Evolutionary conservation across 78 protist species (phyloP).

Genomic region (Acrasis kona): DNA sequence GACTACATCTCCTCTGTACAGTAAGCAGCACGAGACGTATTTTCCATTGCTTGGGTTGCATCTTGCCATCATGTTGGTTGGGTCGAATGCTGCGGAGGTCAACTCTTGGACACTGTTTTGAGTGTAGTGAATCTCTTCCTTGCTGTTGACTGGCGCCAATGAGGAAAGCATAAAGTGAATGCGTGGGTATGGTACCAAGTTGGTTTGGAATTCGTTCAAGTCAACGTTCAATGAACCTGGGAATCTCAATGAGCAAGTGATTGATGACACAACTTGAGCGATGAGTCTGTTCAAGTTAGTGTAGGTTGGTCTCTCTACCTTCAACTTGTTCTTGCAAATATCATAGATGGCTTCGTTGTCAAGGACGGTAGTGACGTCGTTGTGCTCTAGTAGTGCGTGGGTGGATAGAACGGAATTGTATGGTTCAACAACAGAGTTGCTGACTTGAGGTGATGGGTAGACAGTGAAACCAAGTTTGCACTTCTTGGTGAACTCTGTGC

Average conservation of each 20-base stretch:
- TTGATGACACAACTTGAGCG: slow-evolving; percentile 76
- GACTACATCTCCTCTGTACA: slow-evolving; percentile 85
- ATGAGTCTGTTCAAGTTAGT: slow-evolving; percentile 71
- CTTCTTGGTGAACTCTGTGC: slow-evolving; percentile 77
- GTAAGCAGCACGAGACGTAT: slow-evolving; percentile 87
- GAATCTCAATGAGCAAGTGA: slow-evolving; percentile 88
- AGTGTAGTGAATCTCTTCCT: slow-evolving; percentile 82
- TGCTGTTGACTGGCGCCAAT: slow-evolving; percentile 72
- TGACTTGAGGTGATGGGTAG: slow-evolving; percentile 79
- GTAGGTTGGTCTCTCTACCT: slow-evolving; percentile 86
- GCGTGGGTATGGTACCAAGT: slow-evolving; percentile 85
- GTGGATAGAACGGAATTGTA: slow-evolving; percentile 88
- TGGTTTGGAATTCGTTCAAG: slow-evolving; percentile 75
- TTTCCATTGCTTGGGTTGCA: slow-evolving; percentile 88
- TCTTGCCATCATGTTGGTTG: slow-evolving; percentile 79
- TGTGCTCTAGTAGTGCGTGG: slow-evolving; percentile 84
- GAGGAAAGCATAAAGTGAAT: slow-evolving; percentile 69
- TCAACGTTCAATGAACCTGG: slow-evolving; percentile 82
- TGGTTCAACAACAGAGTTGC: slow-evolving; percentile 85
- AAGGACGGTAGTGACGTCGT: slow-evolving; percentile 75
- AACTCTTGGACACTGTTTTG: slow-evolving; percentile 63
- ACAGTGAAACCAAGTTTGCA: slow-evolving; percentile 65
- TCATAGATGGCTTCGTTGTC: slow-evolving; percentile 94
- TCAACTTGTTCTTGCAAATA: slow-evolving; percentile 73
- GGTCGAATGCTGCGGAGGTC: slow-evolving; percentile 76